Base-by-base conservation (phyloP, 1,284 basidiomycete genomes). In the Pyrrhoderma lamaoense region DNA sequence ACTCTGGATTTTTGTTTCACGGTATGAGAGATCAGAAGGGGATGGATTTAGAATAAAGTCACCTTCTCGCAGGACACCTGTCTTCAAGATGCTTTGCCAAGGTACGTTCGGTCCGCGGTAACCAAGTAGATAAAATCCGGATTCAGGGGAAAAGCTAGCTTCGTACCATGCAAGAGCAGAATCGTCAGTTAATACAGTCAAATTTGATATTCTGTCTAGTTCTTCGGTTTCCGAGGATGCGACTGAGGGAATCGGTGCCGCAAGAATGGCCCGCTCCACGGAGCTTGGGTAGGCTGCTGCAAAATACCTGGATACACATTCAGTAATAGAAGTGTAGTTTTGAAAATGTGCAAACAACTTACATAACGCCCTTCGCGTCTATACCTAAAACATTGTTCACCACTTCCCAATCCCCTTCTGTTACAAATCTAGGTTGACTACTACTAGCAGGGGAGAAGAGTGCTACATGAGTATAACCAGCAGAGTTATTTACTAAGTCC, bases 321-420 rank as follows among this genome's bases (percentile, higher is more conserved):
- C 14, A 4, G 21, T 11, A n/a, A 36, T 21, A 40, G 23, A 13
- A 25, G 31, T 39, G 39, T 3, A 46, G 34, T 25, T 21, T 13
- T 42, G 46, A n/a, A 18, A 38, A 21, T 34, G 8, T 9, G n/a
- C 31, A 31, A 21, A 45, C n/a, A 5, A 74, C 86, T 64, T 64
- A 94, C 86, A 93, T 82, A 36, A 87, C 64, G 36, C 80, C 77
- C 42, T 75, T 68, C 2, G 72, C 60, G 64, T 96, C 86, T 16
- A 96, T 79, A 1, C 79, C 86, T 49, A 79, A 69, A 51, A 97
- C 84, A 3, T 73, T 74, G 16, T 75, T 76, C 5, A 82, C 83
- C 3, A 98, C 89, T 66, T 99, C 95, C 93, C 93, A 97, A 27
- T 80, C 64, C 0, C 94, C 95, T 1, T 70, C 72, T 0, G 95